These are phyloP conservation scores for Suhomyces anneliseae DNA, from an alignment of 1,139 yeast species.

Conservation along the genomic window DNA sequence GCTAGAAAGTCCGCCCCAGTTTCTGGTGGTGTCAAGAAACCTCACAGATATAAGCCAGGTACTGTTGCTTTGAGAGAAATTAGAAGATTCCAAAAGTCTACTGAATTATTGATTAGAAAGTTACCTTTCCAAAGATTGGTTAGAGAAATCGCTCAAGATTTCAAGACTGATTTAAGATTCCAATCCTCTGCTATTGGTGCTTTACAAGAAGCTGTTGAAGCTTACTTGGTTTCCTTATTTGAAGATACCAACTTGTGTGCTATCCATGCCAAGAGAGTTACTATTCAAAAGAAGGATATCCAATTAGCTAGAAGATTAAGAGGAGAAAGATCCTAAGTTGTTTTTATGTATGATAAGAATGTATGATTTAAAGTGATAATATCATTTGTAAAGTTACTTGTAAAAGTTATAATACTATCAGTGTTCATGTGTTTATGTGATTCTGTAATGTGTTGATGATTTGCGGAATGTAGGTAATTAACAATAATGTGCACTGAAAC, in stretches of 20 bases:
- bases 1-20: constrained; percentile 57
- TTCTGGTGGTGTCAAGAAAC: constrained; percentile 53
- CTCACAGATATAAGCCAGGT: constrained; percentile 58
- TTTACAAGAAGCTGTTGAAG: constrained; percentile 55
- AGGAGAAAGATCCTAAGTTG: constrained; percentile 47
- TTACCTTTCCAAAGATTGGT: constrained; percentile 53
- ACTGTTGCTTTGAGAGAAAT: constrained; percentile 57
- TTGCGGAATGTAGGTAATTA: no score
- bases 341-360: background rate
- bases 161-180: constrained; percentile 53
- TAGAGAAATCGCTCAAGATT: constrained; percentile 51
- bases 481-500: no score
- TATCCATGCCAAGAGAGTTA: constrained; percentile 55
- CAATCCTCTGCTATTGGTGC: constrained; percentile 55
- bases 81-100: constrained; percentile 54
- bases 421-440: no score
- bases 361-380: constrained; percentile 1
- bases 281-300: constrained; percentile 54
- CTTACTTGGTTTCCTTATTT: constrained; percentile 51
- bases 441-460: no score
- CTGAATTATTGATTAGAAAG: constrained; percentile 53
- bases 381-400: no score
- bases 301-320: constrained; percentile 56
- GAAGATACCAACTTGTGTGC: constrained; percentile 57
- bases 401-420: no score